Conservation (phyloP, 2,329 filamentous ascomycete genomes). For the Chalaropsis ovoidea region DNA sequence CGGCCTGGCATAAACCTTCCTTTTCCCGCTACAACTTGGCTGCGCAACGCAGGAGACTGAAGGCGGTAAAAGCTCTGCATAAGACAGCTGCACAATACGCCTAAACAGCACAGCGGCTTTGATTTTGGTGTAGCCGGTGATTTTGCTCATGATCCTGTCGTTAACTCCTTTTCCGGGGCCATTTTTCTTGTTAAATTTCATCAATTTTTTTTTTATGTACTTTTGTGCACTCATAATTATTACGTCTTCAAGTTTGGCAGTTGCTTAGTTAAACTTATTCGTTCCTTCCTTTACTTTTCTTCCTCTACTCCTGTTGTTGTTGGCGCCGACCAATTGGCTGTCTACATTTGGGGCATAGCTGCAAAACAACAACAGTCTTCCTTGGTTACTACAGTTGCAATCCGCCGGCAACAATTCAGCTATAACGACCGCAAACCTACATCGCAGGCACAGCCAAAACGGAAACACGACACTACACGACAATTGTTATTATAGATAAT, state of each 20-base stretch:
- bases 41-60: conserved; percentile 9
- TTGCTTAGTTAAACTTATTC: conserved; percentile 6
- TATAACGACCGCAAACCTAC: neutral
- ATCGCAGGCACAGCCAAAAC: neutral
- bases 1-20: conserved; percentile 5
- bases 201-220: neutral
- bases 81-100: conserved; percentile 4
- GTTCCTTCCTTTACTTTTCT: conserved; percentile 5
- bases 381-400: conserved; percentile 7
- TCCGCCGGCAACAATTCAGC: neutral
- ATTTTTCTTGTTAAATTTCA: neutral
- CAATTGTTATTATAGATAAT: no score
- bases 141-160: neutral
- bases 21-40: neutral
- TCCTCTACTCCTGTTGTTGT: neutral
- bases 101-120: neutral
- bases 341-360: neutral
- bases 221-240: neutral
- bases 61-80: conserved; percentile 15
- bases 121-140: neutral
- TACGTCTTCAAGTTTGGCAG: neutral
- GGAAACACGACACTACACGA: neutral
- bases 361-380: conserved; percentile 7
- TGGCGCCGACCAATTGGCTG: neutral
- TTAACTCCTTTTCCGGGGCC: neutral